Percentiles rank a stretch among this genome's conserved stretches.
phyloP scores from a whole-genome alignment of 768 basidiomycete genomes.

The Tulasnella sp. region DNA sequence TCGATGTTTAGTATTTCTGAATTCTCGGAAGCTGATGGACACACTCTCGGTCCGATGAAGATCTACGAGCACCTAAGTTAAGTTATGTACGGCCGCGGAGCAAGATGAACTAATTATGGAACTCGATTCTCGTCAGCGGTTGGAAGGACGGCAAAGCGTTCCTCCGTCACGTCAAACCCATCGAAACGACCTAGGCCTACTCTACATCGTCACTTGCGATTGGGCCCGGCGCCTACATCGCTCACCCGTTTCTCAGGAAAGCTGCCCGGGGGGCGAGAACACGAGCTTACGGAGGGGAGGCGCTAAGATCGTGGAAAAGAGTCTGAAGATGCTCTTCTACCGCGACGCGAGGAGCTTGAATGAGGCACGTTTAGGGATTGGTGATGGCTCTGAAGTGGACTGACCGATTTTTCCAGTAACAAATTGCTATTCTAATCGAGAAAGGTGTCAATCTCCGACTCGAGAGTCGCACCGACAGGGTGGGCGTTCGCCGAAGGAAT shows the following conservation, averaged over 20 bases:
- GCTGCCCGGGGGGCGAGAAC: constrained; percentile 81
- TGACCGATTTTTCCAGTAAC: constrained; percentile 59
- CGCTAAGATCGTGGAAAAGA: constrained; percentile 67
- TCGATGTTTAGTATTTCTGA: constrained; percentile 47
- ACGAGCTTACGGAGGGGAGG: constrained; percentile 72
- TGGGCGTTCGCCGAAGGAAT: constrained; percentile 95
- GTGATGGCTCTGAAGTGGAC: not conserved
- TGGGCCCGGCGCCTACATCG: constrained; percentile 89
- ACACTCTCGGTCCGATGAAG: constrained; percentile 77
- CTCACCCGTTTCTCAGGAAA: constrained; percentile 85
- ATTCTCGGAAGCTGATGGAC: constrained; percentile 74
- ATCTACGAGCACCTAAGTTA: constrained; percentile 90
- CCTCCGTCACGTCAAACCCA: constrained; percentile 87
- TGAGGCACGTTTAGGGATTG: constrained; percentile 60
- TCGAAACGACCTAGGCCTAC: constrained; percentile 98
- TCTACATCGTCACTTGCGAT: constrained; percentile 89
- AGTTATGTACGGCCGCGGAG: constrained; percentile 84
- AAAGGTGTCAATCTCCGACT: constrained; percentile 74
- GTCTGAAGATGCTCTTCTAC: constrained; percentile 92
- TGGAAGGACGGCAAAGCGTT: constrained; percentile 84
- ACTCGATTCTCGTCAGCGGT: constrained; percentile 87
- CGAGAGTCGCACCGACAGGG: constrained; percentile 65
- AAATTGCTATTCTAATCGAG: constrained; percentile 85
- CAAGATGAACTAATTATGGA: constrained; percentile 94
- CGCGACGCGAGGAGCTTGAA: constrained; percentile 92